Evolutionary conservation across 164 flowering plant genomes (phyloP), one percentile per base, ranked within the genome.

Genomic region (Piper longum): DNA sequence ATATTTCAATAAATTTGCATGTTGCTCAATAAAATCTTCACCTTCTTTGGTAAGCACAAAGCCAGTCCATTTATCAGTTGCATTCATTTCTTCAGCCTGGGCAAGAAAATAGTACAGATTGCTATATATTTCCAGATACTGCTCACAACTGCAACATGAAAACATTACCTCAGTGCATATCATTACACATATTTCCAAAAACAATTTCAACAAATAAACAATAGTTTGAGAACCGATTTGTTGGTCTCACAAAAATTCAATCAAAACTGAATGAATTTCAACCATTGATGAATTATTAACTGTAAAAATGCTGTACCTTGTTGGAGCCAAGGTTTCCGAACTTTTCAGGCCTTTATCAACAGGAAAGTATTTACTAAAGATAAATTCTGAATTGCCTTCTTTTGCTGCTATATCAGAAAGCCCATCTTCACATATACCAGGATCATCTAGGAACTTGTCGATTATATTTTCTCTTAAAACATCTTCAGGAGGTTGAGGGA

Each of bases 1-100:
- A 80, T 80, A 90, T 72, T 90, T 90, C 69, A 83, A 82, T 48
- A 93, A 92, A 65, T 82, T 90, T 62, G 97, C 84, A 77, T 84
- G 88, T 75, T 93, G 92, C 68, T 90, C 84, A 59, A 93, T 88
- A 81, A 90, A 93, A 44, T 88, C 97, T 71, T 87, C 97, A 67
- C 99, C 99, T 80, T 93, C 99, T 71, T 88, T 90, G 44, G 95
- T 93, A 57, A 93, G 89, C 44, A 93, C 91, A 84, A 93, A 93
- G 36, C 99, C 97, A 70, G 97, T 83, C 95, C 96, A 87, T 74
- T 88, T 93, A 73, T 93, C 99, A 64, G 89, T 84, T 45, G 96
- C 97, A 80, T 78, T 85, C 72, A 79, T 81, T 77, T 93, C 99
- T 74, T 93, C 99, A 59, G 99, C 85, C 74, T 78, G 92, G 54